phyloP scores from a whole-genome alignment of 164 flowering plant species.

The Magnolia officinalis region DNA sequence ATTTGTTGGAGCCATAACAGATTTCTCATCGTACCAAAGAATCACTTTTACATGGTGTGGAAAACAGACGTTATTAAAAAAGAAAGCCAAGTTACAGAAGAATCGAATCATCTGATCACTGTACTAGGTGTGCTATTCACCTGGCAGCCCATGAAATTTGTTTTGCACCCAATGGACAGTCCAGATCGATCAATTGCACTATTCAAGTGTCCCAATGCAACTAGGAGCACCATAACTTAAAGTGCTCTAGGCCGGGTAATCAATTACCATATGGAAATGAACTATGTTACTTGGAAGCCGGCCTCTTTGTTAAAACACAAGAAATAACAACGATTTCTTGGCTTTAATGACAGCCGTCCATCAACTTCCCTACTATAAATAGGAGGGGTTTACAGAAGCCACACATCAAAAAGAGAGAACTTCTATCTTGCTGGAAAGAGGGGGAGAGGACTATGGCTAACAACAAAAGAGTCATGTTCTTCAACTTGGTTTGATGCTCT shows the following conservation, averaged over 20 bases:
- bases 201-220: neutral
- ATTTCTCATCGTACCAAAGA: too few species aligned
- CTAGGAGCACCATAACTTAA: too few species aligned
- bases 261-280: neutral
- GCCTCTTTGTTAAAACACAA: neutral
- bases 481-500: constrained; percentile 6
- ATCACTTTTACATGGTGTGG: too few species aligned
- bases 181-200: neutral
- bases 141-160: neutral
- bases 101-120: neutral
- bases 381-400: neutral
- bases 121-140: neutral
- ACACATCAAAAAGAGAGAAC: neutral
- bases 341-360: neutral
- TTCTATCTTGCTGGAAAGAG: neutral
- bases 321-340: neutral
- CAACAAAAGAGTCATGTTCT: constrained; percentile 5
- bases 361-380: neutral
- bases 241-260: too few species aligned
- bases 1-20: too few species aligned
- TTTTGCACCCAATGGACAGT: neutral
- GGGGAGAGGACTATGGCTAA: neutral
- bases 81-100: neutral
- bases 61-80: too few species aligned
- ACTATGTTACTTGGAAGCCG: neutral